Evolutionary conservation across 192 early-diverging fungal species (phyloP).

Genomic region (Dissophora globulifera): DNA sequence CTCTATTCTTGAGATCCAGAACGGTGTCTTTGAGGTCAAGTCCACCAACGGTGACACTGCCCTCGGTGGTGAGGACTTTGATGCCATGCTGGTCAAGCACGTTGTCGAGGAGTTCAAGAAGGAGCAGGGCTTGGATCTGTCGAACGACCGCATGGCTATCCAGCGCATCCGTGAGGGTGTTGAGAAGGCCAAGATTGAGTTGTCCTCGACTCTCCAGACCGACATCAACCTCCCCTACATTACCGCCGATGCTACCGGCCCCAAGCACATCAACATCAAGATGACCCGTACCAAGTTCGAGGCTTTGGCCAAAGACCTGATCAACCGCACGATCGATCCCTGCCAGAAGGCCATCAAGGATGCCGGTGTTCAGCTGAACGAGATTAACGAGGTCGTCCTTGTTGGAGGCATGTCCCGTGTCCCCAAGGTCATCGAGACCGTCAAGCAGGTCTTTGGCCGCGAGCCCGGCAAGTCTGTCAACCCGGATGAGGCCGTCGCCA

Average conservation of each 20-base stretch:
- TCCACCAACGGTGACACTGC: conserved; percentile 98
- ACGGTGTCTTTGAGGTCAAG: conserved; percentile 98
- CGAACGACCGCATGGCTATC: conserved; percentile 91
- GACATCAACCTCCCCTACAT: conserved; percentile 99
- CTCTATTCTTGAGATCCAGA: conserved; percentile 96
- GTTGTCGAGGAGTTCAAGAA: conserved; percentile 94
- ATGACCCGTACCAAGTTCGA: conserved; percentile 93
- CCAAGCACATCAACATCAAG: conserved; percentile 98
- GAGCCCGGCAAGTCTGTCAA: conserved; percentile 94
- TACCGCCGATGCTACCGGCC: conserved; percentile 84
- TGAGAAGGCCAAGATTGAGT: conserved; percentile 99
- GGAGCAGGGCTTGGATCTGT: conserved; percentile 86
- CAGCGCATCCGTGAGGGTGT: conserved; percentile 97
- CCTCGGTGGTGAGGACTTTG: conserved; percentile 83
- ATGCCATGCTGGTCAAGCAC: conserved; percentile 77
- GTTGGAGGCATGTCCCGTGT: conserved; percentile 98
- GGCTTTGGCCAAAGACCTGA: conserved; percentile 78
- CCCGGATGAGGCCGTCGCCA: conserved; percentile 97
- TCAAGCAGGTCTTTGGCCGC: conserved; percentile 87
- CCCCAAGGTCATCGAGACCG: conserved; percentile 92
- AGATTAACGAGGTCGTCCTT: conserved; percentile 94
- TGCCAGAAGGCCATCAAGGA: conserved; percentile 98
- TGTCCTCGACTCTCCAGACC: conserved; percentile 91
- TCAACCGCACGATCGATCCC: conserved; percentile 91
- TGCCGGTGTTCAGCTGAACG: conserved; percentile 82